phyloP scores from a whole-genome alignment of 148 eudicot species.

The Dianthus caryophyllus region DNA sequence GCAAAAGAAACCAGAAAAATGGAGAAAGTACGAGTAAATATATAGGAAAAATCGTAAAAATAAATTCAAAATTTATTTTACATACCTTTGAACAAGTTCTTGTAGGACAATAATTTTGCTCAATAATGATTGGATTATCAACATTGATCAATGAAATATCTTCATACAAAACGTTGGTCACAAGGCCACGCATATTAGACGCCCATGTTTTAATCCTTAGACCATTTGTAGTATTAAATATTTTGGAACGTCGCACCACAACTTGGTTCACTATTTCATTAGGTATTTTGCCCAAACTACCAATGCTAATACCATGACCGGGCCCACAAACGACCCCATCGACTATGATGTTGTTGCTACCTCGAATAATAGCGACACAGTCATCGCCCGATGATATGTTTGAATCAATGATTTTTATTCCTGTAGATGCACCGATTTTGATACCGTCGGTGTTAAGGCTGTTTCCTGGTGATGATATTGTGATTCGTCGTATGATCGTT shows the following conservation, averaged over 20 bases:
- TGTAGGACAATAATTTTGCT: constrained; percentile 54
- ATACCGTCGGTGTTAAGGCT: constrained; percentile 42
- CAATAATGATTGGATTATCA: constrained; percentile 55
- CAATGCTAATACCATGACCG: constrained; percentile 67
- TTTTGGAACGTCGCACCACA: constrained; percentile 28
- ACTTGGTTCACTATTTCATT: constrained; percentile 34
- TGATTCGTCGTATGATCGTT: constrained; percentile 18
- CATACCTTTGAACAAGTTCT: constrained; percentile 25
- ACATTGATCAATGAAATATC: constrained; percentile 32
- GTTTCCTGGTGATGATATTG: constrained; percentile 30
- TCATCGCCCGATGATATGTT: constrained; percentile 34
- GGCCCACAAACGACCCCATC: constrained; percentile 47
- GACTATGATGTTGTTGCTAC: constrained; percentile 33
- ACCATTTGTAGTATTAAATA: constrained; percentile 48
- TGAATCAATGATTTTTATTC: constrained; percentile 11
- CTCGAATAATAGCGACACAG: constrained; percentile 43
- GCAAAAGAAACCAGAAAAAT: too few relatives aligned
- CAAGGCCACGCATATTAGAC: constrained; percentile 19
- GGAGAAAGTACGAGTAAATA: too few relatives aligned
- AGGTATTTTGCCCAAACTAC: constrained; percentile 42
- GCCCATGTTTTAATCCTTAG: constrained; percentile 64
- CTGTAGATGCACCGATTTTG: constrained; percentile 16
- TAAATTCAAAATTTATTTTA: not conserved
- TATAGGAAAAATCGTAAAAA: not conserved
- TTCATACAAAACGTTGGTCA: constrained; percentile 25